A percentile compares a stretch with the other conserved stretches of the same genome.
phyloP scores from a whole-genome alignment of 225 moss, liverwort and hornwort genomes.

The Lunularia cruciata region DNA sequence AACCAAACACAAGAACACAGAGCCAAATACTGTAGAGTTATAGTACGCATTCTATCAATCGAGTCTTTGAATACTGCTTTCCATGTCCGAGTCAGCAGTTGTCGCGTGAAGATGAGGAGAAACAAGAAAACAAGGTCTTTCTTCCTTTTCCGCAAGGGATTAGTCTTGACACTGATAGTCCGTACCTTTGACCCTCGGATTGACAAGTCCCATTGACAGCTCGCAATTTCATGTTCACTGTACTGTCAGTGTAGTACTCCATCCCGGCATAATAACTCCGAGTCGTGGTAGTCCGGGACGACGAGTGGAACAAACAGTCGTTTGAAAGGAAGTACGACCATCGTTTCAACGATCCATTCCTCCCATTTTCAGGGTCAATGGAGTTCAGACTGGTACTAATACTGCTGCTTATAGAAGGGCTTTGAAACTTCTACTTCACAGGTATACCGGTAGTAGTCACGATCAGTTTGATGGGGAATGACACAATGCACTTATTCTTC shows the following conservation, averaged over 20 bases:
- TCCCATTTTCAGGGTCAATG: not conserved
- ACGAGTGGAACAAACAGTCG: not conserved
- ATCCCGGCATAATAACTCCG: no score
- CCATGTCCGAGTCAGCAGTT: no score
- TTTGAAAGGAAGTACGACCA: not conserved
- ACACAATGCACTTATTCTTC: not conserved
- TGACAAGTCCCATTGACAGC: no score
- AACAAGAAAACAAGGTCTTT: no score
- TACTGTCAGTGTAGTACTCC: no score
- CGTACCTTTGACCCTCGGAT: no score
- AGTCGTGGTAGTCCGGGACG: not conserved
- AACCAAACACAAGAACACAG: not conserved
- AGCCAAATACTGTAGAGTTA: not conserved
- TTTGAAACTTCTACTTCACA: not conserved
- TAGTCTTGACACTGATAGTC: no score
- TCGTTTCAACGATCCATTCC: not conserved
- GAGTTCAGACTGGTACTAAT: not conserved
- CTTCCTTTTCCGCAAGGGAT: not conserved
- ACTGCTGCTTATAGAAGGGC: not conserved
- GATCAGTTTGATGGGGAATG: not conserved
- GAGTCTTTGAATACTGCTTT: no score
- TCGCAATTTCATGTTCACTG: no score
- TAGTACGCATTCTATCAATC: not conserved
- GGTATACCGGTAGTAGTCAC: not conserved
- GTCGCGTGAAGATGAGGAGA: no score